A percentile compares a stretch with the other conserved stretches of the same genome.
Evolutionary conservation across 73 alveolate species (phyloP).

Genomic region (Tetrahymena borealis): DNA sequence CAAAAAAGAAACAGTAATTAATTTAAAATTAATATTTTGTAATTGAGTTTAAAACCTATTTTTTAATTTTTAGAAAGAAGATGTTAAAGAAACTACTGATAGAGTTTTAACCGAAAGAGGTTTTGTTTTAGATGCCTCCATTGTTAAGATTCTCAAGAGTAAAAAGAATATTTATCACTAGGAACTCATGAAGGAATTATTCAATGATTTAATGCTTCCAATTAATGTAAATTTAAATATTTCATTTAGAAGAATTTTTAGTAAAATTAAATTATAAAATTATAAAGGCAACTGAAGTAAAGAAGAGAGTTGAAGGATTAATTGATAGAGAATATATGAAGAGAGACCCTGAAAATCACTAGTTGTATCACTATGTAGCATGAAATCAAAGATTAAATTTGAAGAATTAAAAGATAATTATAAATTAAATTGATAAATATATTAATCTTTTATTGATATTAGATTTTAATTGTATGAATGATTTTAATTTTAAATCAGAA

Average conservation of each 20-base stretch:
- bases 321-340: conserved; percentile 60
- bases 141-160: conserved; percentile 63
- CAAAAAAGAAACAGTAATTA: background rate
- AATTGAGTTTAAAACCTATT: background rate
- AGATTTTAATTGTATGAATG: too few relatives aligned
- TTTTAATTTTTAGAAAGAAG: background rate
- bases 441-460: too few relatives aligned
- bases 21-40: background rate
- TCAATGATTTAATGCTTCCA: conserved; percentile 57
- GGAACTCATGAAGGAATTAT: conserved; percentile 47
- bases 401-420: too few relatives aligned
- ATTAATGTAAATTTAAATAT: conserved; percentile 1
- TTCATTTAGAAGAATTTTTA: background rate
- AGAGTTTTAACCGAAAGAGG: background rate
- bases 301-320: conserved; percentile 49
- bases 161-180: conserved; percentile 40
- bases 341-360: conserved; percentile 36
- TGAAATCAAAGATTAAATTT: too few relatives aligned
- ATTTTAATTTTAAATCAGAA: too few relatives aligned
- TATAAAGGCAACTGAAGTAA: conserved; percentile 11
- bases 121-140: conserved; percentile 59
- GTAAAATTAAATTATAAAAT: background rate
- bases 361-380: conserved; percentile 44
- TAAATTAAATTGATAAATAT: too few relatives aligned
- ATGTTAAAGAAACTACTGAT: background rate